These are phyloP conservation scores for Leishmania braziliensis DNA, from an alignment of 208 protist species.

Conservation along the genomic window DNA sequence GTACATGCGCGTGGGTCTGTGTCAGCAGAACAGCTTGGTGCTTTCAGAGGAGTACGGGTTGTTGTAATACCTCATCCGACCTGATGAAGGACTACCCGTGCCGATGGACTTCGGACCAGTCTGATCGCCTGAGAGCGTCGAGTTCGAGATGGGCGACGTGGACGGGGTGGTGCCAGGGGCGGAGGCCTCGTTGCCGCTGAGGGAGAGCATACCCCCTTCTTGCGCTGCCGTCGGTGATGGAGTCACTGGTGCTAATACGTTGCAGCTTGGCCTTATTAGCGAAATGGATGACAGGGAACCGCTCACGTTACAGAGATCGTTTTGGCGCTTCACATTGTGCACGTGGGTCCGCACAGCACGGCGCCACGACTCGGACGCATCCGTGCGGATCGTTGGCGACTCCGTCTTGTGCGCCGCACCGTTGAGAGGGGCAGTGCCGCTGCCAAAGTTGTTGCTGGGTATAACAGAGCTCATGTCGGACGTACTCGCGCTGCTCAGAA, in stretches of 20 bases:
- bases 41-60: constrained; percentile 25
- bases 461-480: neutral
- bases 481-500: neutral
- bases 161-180: neutral
- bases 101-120: neutral
- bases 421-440: neutral
- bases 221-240: neutral
- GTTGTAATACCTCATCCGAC: constrained; percentile 26
- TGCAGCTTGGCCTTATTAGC: neutral
- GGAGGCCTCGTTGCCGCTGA: neutral
- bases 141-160: constrained; percentile 1
- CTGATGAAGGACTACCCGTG: neutral
- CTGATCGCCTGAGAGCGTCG: neutral
- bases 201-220: neutral
- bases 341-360: constrained; percentile 9
- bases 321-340: neutral
- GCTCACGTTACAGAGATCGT: neutral
- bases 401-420: neutral
- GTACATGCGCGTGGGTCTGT: neutral
- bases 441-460: neutral
- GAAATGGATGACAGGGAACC: neutral
- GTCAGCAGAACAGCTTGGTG: constrained; percentile 24
- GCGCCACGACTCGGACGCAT: constrained; percentile 16
- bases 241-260: neutral
- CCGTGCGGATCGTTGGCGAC: constrained; percentile 3